Evolutionary conservation across 768 basidiomycete genomes (phyloP).

Genomic region (Lactarius hatsudake): DNA sequence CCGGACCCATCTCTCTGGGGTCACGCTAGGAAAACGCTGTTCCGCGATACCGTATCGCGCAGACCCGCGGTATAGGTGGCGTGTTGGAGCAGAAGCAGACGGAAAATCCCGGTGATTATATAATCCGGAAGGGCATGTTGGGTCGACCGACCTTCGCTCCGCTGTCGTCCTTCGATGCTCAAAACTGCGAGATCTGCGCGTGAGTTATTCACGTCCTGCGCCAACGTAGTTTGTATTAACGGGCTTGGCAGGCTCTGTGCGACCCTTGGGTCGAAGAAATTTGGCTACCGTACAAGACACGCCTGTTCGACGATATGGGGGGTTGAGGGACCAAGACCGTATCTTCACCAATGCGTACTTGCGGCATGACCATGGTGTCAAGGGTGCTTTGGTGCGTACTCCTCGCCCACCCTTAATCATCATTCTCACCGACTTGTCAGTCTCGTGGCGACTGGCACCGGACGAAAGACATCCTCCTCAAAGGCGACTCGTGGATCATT

Average conservation of each 20-base stretch:
- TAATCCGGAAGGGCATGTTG: not conserved
- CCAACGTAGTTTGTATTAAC: not conserved
- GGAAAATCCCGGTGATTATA: not conserved
- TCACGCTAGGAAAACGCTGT: too few relatives aligned
- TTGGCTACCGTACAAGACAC: slow-evolving; percentile 78
- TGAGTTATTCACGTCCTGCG: slow-evolving; percentile 8
- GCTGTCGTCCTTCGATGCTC: slow-evolving; percentile 23
- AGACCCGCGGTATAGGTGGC: not conserved
- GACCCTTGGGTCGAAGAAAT: slow-evolving; percentile 28
- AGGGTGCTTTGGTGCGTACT: slow-evolving; percentile 77
- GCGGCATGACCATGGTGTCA: slow-evolving; percentile 87
- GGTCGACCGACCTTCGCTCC: not conserved
- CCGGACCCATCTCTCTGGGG: too few relatives aligned
- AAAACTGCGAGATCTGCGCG: slow-evolving; percentile 21
- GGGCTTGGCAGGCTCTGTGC: slow-evolving; percentile 4
- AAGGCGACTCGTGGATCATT: slow-evolving; percentile 97
- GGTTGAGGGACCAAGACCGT: slow-evolving; percentile 90
- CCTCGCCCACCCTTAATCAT: not conserved
- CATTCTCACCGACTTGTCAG: slow-evolving; percentile 37
- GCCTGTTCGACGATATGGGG: slow-evolving; percentile 91
- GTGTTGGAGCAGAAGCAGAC: not conserved
- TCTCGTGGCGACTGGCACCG: slow-evolving; percentile 97
- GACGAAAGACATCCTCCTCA: slow-evolving; percentile 93
- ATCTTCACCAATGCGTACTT: slow-evolving; percentile 92
- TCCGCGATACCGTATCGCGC: too few relatives aligned